Percentiles rank a stretch among this genome's conserved stretches.
phyloP scores from a whole-genome alignment of 176 grass and related monocot species.

The Pontederia paniculata region DNA sequence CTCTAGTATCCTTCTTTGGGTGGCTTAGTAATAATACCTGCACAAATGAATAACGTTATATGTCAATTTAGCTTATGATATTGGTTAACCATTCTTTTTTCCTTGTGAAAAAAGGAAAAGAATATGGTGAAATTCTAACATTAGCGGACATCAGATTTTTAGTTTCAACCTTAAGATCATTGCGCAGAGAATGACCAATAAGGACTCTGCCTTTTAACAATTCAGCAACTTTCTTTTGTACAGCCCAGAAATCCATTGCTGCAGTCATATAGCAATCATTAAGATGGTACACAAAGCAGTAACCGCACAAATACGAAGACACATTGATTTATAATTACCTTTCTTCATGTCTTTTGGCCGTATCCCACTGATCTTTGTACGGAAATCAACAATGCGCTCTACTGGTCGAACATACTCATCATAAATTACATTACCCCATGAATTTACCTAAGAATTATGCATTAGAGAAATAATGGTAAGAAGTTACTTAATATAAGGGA shows the following conservation, averaged over 20 bases:
- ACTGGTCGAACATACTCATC: constrained; percentile 64
- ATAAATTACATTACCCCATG: constrained; percentile 62
- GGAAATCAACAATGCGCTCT: constrained; percentile 74
- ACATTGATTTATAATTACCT: constrained; percentile 23
- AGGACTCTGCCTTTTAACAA: constrained; percentile 75
- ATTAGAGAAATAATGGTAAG: constrained; percentile 8
- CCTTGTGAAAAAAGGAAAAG: too few relatives aligned
- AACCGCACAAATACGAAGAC: not conserved
- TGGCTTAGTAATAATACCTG: constrained; percentile 77
- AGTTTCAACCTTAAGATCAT: constrained; percentile 80
- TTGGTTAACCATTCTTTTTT: too few relatives aligned
- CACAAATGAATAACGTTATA: constrained; percentile 1
- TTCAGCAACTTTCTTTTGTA: constrained; percentile 69
- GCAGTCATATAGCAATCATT: constrained; percentile 21
- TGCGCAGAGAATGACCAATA: constrained; percentile 87
- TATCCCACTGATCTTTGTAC: constrained; percentile 88
- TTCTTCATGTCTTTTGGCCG: constrained; percentile 86
- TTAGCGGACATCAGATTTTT: not conserved
- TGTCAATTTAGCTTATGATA: too few relatives aligned
- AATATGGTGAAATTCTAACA: too few relatives aligned
- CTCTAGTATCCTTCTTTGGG: constrained; percentile 73
- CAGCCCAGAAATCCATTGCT: constrained; percentile 70
- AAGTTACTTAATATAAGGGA: too few relatives aligned
- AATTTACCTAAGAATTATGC: constrained; percentile 57
- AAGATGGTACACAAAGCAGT: constrained; percentile 3